phyloP scores from a whole-genome alignment of 192 early-diverging fungal species.

The Mortierella hygrophila region DNA sequence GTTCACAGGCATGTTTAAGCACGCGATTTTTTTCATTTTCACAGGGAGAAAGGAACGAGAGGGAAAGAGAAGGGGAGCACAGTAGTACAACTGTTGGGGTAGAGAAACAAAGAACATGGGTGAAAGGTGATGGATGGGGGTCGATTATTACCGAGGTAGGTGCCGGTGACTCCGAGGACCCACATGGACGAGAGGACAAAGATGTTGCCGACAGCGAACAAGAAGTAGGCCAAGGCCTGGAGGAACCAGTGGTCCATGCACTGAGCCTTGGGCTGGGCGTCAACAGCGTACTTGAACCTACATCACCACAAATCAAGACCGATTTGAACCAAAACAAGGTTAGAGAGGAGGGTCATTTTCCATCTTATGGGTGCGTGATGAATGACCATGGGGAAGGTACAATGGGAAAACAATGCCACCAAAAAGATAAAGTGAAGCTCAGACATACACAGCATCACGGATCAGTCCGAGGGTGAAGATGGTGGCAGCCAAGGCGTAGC shows the following conservation, averaged over 20 bases:
- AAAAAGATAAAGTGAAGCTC: background rate
- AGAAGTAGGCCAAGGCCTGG: constrained; percentile 60
- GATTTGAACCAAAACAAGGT: background rate
- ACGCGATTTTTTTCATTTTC: constrained; percentile 4
- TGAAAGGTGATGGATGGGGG: no score
- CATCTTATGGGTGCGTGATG: background rate
- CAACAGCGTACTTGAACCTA: constrained; percentile 79
- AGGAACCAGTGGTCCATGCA: constrained; percentile 62
- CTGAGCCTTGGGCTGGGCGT: constrained; percentile 71
- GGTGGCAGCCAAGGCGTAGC: constrained; percentile 83
- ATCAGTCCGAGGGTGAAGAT: constrained; percentile 88
- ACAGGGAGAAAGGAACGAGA: background rate
- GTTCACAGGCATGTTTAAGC: background rate
- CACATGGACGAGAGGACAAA: constrained; percentile 90
- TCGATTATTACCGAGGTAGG: constrained; percentile 77
- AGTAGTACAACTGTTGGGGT: background rate
- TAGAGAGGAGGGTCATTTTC: background rate
- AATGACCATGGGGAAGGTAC: background rate
- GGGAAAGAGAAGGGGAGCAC: background rate
- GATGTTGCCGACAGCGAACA: constrained; percentile 74
- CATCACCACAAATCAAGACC: constrained; percentile 14
- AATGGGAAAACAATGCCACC: background rate
- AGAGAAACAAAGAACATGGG: background rate
- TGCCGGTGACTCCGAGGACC: constrained; percentile 89
- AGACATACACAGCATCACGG: constrained; percentile 78